A percentile compares a stretch with the other conserved stretches of the same genome.
Evolutionary conservation across 2,329 filamentous ascomycete species (phyloP).

Genomic region (Alternaria brassicae): DNA sequence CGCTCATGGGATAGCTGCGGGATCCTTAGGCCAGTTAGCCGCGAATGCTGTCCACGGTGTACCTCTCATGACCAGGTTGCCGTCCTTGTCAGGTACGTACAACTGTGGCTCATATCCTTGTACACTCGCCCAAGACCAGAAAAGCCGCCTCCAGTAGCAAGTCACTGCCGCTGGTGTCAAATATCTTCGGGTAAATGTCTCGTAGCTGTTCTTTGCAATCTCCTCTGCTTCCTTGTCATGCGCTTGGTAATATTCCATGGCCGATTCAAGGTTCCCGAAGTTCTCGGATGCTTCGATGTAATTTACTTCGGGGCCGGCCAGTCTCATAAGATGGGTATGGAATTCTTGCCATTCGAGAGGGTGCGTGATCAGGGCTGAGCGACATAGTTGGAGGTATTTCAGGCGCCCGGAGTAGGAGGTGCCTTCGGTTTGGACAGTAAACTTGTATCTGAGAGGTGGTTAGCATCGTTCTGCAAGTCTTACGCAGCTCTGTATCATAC

Average conservation of each 20-base stretch:
- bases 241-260: constrained; percentile 42
- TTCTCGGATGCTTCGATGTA: constrained; percentile 44
- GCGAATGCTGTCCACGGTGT: constrained; percentile 47
- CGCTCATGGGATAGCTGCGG: constrained; percentile 37
- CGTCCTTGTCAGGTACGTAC: constrained; percentile 33
- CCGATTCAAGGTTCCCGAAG: constrained; percentile 41
- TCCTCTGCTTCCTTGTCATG: constrained; percentile 40
- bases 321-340: constrained; percentile 43
- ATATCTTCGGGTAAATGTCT: constrained; percentile 42
- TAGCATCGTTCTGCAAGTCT: neutral
- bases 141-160: constrained; percentile 45
- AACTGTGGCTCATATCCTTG: constrained; percentile 42
- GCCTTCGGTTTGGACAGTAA: constrained; percentile 62
- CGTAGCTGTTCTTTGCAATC: constrained; percentile 42
- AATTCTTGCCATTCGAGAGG: constrained; percentile 47
- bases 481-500: constrained; percentile 16
- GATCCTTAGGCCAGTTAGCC: constrained; percentile 44
- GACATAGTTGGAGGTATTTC: constrained; percentile 62
- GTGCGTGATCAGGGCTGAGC: constrained; percentile 43
- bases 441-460: constrained; percentile 55
- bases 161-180: constrained; percentile 45
- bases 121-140: constrained; percentile 40
- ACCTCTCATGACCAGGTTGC: constrained; percentile 39
- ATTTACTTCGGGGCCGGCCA: constrained; percentile 42
- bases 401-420: constrained; percentile 62